These are phyloP conservation scores for Tolypocladium guangdongense DNA, from an alignment of 2,329 filamentous ascomycete genomes.

Conservation along the genomic window DNA sequence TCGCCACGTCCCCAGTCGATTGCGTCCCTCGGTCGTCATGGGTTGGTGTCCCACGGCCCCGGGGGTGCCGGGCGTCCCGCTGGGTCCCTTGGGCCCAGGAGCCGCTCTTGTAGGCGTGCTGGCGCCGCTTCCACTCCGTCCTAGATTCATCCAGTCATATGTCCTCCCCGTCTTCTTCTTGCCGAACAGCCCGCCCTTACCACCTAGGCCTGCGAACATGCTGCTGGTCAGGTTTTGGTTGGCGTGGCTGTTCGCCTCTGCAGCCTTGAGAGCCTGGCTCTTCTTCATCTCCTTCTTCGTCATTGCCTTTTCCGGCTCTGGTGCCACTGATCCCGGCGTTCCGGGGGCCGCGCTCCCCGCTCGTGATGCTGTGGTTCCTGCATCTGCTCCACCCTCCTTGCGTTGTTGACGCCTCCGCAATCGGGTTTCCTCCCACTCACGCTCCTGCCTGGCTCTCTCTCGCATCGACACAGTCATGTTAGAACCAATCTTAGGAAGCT, in stretches of 20 bases:
- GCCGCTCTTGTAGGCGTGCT: constrained; percentile 36
- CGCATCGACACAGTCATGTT: constrained; percentile 45
- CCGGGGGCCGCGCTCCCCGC: constrained; percentile 46
- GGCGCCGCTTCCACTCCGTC: constrained; percentile 38
- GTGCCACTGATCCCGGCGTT: constrained; percentile 51
- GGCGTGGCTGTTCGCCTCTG: constrained; percentile 67
- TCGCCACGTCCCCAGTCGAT: constrained; percentile 61
- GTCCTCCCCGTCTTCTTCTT: constrained; percentile 55
- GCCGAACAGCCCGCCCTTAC: constrained; percentile 43
- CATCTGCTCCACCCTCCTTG: constrained; percentile 43
- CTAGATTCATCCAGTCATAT: constrained; percentile 63
- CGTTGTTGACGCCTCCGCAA: constrained; percentile 57
- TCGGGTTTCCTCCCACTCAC: constrained; percentile 61
- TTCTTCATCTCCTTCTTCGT: constrained; percentile 81
- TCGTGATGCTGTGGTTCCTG: constrained; percentile 36
- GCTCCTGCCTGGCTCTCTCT: constrained; percentile 53
- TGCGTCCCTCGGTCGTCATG: constrained; percentile 47
- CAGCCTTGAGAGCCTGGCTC: constrained; percentile 63
- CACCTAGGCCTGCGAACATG: constrained; percentile 57
- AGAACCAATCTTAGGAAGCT: constrained; percentile 38
- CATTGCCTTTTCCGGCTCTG: constrained; percentile 56
- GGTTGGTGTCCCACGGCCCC: constrained; percentile 19
- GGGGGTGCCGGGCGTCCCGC: constrained; percentile 19
- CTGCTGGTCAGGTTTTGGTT: constrained; percentile 76
- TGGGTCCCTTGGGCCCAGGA: constrained; percentile 20